Evolutionary conservation across 768 basidiomycete genomes (phyloP).

Genomic region (Mycena venus): DNA sequence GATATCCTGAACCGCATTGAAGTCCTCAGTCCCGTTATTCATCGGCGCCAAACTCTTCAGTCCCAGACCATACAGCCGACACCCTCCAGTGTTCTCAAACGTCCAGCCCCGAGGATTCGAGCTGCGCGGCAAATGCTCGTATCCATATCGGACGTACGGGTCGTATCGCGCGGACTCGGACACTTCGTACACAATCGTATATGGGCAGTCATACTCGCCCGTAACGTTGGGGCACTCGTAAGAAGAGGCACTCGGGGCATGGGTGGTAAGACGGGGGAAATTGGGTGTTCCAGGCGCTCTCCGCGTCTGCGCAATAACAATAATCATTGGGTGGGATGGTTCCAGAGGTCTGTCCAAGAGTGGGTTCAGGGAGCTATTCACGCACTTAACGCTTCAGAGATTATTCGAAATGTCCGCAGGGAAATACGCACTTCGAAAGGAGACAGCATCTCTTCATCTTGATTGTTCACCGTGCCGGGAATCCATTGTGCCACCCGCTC

Average conservation of each 20-base stretch:
- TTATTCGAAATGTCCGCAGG: background rate
- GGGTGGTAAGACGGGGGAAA: background rate
- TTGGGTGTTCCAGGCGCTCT: background rate
- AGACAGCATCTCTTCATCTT: background rate
- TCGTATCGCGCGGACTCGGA: background rate
- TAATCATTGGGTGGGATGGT: background rate
- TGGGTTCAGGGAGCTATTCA: background rate
- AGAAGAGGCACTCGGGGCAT: background rate
- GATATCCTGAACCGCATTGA: too few relatives aligned
- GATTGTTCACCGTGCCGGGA: background rate
- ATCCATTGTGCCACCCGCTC: background rate
- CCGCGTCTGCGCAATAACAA: background rate
- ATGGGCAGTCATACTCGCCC: background rate
- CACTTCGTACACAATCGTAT: background rate
- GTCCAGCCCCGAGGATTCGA: slow-evolving; percentile 16
- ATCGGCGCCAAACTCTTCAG: slow-evolving; percentile 1
- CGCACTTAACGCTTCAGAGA: too few relatives aligned
- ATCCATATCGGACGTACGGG: background rate
- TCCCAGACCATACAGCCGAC: slow-evolving; percentile 14
- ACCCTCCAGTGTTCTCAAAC: slow-evolving; percentile 23
- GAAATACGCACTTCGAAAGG: background rate
- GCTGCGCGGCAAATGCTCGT: slow-evolving; percentile 15
- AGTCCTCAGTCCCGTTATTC: too few relatives aligned
- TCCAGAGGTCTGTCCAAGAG: background rate
- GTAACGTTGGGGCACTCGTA: slow-evolving; percentile 10